Base-by-base conservation (phyloP, 164 flowering plant species). In the Magnolia changhungtana region DNA sequence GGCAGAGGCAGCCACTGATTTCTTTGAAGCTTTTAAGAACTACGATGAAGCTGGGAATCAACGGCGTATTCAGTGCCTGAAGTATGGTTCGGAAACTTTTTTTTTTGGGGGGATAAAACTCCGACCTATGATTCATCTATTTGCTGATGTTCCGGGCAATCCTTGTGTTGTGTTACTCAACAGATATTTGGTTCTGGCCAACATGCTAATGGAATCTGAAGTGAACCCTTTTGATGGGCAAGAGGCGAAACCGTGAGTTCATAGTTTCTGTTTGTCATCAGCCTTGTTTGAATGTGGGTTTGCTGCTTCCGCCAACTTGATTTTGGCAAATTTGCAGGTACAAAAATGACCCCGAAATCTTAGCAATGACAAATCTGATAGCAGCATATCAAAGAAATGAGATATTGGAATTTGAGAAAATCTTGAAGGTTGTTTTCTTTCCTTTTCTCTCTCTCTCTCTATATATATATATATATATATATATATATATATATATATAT, bases 31-130 rank as follows among this genome's bases (percentile, higher is more conserved):
- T 74, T 93, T 95, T 80, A 95, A 92, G 86, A 95, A 93, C 80
- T 95, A 93, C 80, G 99, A 95, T 85, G 99, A 95, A 84, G 99
- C 99, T 81, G 99, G 99, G 78, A 95, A 92, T 79, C 98, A 93
- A 50, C 83, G 98, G 78, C 95, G 99, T 52, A 95, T 95, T 67
- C 99, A 93, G 75, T 95, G 98, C 81, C 81, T 95, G 63, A 95
- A 95, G 99, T 95, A 90, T 80, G 91, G 8, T 31, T 31, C 29
- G 14, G 50, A 31, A 68, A 7, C 71, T 24, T 31, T 31, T 68
- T 31, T 24, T 31, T 4, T 29, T 24, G n/a, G n/a, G 27, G 27
- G 27, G 27, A 24, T 1, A 29, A n/a, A 9, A 10, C 63, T n/a
- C 75, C 19, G 50, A 7, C 23, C 52, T 70, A 19, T 50, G 49